These are phyloP conservation scores for Chernovozyma aurita DNA, from an alignment of 1,139 yeast species.

Conservation along the genomic window DNA sequence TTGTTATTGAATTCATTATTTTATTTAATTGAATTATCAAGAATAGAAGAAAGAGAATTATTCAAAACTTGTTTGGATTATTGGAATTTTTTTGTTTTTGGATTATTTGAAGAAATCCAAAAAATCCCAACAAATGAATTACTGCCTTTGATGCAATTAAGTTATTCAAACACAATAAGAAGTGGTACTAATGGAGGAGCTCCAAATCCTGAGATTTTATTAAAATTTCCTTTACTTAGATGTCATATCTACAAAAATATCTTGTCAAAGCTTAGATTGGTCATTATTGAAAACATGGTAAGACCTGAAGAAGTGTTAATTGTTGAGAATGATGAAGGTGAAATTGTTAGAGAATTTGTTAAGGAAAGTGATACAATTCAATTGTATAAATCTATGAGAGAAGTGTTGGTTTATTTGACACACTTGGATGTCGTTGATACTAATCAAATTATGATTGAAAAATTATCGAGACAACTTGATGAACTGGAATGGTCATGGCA, in stretches of 20 bases:
- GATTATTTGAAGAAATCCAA: constrained; percentile 82
- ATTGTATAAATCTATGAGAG: constrained; percentile 91
- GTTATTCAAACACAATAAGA: constrained; percentile 48
- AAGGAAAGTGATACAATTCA: constrained; percentile 97
- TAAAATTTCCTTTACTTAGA: constrained; percentile 67
- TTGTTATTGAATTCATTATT: constrained; percentile 68
- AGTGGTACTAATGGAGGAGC: constrained; percentile 67
- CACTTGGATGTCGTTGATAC: constrained; percentile 95
- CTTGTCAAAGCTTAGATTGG: constrained; percentile 77
- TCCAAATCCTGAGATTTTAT: constrained; percentile 74
- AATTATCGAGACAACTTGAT: constrained; percentile 87
- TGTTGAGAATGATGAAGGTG: constrained; percentile 98
- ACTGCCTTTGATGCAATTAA: constrained; percentile 71
- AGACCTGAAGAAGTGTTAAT: constrained; percentile 96
- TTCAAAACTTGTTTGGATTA: constrained; percentile 94
- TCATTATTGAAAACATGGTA: constrained; percentile 95
- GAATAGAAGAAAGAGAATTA: constrained; percentile 91
- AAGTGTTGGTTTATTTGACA: constrained; percentile 88
- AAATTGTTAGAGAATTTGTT: constrained; percentile 94
- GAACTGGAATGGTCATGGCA: constrained; percentile 99
- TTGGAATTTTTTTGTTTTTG: constrained; percentile 82
- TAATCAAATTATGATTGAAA: constrained; percentile 87
- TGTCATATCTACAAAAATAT: constrained; percentile 76
- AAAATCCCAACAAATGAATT: constrained; percentile 67
- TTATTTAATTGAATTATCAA: constrained; percentile 79